Evolutionary conservation across 192 early-diverging fungal genomes (phyloP), one percentile per base, ranked within the genome.

Genomic region (Coemansia sp.): DNA sequence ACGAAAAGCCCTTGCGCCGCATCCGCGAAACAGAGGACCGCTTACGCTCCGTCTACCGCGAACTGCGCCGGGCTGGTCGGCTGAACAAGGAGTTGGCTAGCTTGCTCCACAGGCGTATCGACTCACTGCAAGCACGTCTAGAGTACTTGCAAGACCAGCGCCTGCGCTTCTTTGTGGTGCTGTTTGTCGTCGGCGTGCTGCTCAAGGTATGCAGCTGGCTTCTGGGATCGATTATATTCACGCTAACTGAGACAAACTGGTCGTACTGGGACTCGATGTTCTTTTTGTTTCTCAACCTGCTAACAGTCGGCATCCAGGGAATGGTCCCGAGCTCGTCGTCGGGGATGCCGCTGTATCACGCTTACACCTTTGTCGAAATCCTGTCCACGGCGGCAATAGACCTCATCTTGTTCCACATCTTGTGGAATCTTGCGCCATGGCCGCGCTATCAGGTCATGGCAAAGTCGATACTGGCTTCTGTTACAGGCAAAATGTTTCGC

Each of bases 221-320:
- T 6, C 62, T 74, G 12, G 74, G 68, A 23, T 77, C 82, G 12
- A 45, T 84, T 27, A 74, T 77, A 19, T 80, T 84, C 41, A 63
- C 75, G 38, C 67, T 64, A 29, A 80, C 78, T 10, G 78, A 80
- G 53, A n/a, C 68, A 41, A 71, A 68, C 14, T 80, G 77, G 78
- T 77, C 78, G 36, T 84, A 76, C 70, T 80, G 78, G 82, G 82
- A 84, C 61, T 74, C 77, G 29, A 58, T 84, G 67, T 57, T 77
- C 44, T 84, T 84, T 63, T 36, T 77, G 59, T 84, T 84, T 37
- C 66, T 84, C 57, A 80, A 70, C 41, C 63, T 84, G 42, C 70
- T 84, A 25, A 75, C 75, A 23, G 78, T 84, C 8, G 82, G 82
- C 38, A 42, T 76, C n/a, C 78, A 77, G 64, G 72, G 69, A n/a